Evolutionary conservation across 805 yeast genomes (phyloP).

Genomic region (Lipomyces orientalis): DNA sequence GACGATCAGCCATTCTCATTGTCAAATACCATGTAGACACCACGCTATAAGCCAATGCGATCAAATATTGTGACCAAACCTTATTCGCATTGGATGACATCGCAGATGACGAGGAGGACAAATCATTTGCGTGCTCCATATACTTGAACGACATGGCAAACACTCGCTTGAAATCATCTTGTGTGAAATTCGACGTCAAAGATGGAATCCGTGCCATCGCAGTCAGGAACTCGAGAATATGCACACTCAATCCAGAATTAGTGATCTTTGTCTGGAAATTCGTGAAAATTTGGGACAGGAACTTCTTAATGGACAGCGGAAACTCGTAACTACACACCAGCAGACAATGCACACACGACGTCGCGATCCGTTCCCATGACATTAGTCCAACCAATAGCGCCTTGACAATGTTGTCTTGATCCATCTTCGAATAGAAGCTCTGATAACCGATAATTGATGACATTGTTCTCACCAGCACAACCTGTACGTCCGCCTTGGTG

Average conservation of each 20-base stretch:
- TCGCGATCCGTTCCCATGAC: constrained; percentile 79
- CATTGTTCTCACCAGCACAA: constrained; percentile 64
- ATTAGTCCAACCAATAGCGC: constrained; percentile 65
- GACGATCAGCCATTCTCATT: constrained; percentile 63
- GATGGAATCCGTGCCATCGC: constrained; percentile 70
- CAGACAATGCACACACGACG: constrained; percentile 77
- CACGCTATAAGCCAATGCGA: constrained; percentile 68
- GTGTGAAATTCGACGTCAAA: constrained; percentile 71
- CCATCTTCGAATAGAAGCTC: constrained; percentile 56
- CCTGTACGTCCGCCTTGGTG: constrained; percentile 66
- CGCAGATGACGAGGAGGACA: constrained; percentile 29
- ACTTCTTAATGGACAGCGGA: constrained; percentile 73
- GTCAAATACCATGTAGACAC: constrained; percentile 75
- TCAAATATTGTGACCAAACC: constrained; percentile 63
- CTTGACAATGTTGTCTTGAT: constrained; percentile 67
- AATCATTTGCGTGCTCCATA: constrained; percentile 71
- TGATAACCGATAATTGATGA: constrained; percentile 64
- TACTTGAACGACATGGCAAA: constrained; percentile 84
- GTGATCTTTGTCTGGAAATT: constrained; percentile 77
- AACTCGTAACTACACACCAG: constrained; percentile 81
- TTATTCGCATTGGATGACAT: constrained; percentile 41
- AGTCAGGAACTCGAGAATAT: constrained; percentile 74
- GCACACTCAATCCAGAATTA: constrained; percentile 69
- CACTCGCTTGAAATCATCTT: constrained; percentile 77
- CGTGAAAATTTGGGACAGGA: constrained; percentile 61